Conservation (phyloP, 106 monocot genomes). For the Vanilla planifolia region DNA sequence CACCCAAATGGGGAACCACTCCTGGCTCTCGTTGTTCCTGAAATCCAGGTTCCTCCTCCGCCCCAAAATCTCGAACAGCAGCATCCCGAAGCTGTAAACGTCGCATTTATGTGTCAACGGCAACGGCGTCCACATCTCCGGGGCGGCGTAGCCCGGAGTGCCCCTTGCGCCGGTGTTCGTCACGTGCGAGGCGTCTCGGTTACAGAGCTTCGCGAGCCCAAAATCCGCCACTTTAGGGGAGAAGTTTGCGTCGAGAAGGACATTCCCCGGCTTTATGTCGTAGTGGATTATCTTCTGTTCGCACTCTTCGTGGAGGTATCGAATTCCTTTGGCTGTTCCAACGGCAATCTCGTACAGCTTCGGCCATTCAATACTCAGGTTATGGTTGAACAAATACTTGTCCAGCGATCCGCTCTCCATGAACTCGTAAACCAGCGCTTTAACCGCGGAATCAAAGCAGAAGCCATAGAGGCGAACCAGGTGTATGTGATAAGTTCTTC, state of each 20-base stretch:
- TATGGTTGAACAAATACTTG: neutral
- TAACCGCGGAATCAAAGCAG: neutral
- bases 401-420: conserved; percentile 8
- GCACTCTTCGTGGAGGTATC: conserved; percentile 27
- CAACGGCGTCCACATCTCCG: conserved; percentile 17
- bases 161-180: conserved; percentile 9
- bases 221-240: conserved; percentile 31
- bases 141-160: conserved; percentile 27
- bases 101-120: conserved; percentile 28
- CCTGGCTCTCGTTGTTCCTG: neutral
- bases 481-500: conserved; percentile 8
- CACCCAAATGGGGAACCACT: conserved; percentile 25
- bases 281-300: conserved; percentile 16
- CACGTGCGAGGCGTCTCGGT: conserved; percentile 7
- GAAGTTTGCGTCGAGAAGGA: conserved; percentile 20
- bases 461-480: conserved; percentile 9
- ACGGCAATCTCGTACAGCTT: conserved; percentile 14
- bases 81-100: conserved; percentile 31
- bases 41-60: conserved; percentile 17
- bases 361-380: conserved; percentile 4
- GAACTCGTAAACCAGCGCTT: conserved; percentile 9
- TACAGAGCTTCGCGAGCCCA: conserved; percentile 26
- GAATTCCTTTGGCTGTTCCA: conserved; percentile 19
- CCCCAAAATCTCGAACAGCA: conserved; percentile 25
- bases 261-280: conserved; percentile 36